Evolutionary conservation across 1,139 yeast genomes (phyloP).

Genomic region (Yarrowia galli): DNA sequence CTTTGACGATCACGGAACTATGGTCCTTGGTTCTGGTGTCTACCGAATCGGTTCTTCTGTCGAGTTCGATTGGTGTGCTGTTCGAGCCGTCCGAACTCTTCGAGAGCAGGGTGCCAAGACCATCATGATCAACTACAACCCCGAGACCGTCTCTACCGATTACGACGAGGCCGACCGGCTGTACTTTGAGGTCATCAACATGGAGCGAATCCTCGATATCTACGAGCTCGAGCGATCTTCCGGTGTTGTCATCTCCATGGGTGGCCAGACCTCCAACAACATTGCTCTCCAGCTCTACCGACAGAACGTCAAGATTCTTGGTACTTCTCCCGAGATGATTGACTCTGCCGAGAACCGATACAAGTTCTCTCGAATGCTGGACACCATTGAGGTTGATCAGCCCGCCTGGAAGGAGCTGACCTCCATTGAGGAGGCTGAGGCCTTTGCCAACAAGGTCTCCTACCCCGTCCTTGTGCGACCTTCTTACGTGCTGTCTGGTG

Average conservation of each 20-base stretch:
- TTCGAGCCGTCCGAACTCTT: slow-evolving; percentile 91
- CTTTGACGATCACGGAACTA: slow-evolving; percentile 85
- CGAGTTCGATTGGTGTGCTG: slow-evolving; percentile 97
- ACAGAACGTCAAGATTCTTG: slow-evolving; percentile 92
- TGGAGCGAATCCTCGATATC: slow-evolving; percentile 94
- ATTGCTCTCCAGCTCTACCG: slow-evolving; percentile 94
- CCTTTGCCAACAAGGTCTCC: slow-evolving; percentile 86
- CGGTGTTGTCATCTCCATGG: slow-evolving; percentile 97
- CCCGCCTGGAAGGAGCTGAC: slow-evolving; percentile 99
- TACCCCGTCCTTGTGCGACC: slow-evolving; percentile 98
- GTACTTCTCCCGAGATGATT: slow-evolving; percentile 98
- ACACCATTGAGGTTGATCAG: slow-evolving; percentile 95
- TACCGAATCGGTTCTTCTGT: slow-evolving; percentile 95
- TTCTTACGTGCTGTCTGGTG: slow-evolving; percentile 96
- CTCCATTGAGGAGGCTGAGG: slow-evolving; percentile 91
- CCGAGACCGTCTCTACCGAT: slow-evolving; percentile 98
- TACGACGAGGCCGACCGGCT: slow-evolving; percentile 98
- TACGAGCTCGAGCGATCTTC: slow-evolving; percentile 89
- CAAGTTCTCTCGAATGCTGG: slow-evolving; percentile 97
- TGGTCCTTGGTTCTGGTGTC: slow-evolving; percentile 93
- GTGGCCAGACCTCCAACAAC: slow-evolving; percentile 98
- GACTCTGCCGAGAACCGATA: slow-evolving; percentile 98
- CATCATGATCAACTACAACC: slow-evolving; percentile 96
- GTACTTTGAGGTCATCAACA: slow-evolving; percentile 93
- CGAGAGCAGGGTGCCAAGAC: slow-evolving; percentile 89